A percentile compares a stretch with the other conserved stretches of the same genome.
phyloP scores from a whole-genome alignment of 2,329 filamentous ascomycete genomes.

The Lizonia empirigonia region DNA sequence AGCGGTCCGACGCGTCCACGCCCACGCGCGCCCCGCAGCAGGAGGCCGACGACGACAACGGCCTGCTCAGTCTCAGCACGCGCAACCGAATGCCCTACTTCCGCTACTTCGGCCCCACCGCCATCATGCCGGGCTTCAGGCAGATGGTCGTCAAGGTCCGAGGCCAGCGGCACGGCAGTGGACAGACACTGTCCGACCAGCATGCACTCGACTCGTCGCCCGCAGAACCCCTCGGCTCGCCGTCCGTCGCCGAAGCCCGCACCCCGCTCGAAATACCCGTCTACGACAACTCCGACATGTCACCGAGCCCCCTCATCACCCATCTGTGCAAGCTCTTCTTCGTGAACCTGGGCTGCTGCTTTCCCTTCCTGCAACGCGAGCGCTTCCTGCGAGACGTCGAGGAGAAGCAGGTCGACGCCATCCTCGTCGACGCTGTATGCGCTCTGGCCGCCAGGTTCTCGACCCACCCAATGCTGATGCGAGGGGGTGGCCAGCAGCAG shows the following conservation, averaged over 20 bases:
- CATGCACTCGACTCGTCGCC: conserved; percentile 44
- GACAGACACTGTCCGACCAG: conserved; percentile 61
- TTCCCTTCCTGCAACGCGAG: conserved; percentile 76
- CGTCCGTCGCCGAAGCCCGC: conserved; percentile 47
- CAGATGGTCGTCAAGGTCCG: conserved; percentile 85
- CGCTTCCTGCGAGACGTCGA: conserved; percentile 76
- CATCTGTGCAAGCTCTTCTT: conserved; percentile 83
- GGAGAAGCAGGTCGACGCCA: conserved; percentile 81
- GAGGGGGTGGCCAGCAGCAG: conserved; percentile 56
- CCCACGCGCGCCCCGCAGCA: conserved; percentile 25
- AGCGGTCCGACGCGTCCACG: conserved; percentile 30
- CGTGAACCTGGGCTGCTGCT: conserved; percentile 79
- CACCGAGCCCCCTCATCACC: conserved; percentile 76
- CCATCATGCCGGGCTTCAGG: conserved; percentile 89
- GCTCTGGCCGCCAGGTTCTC: conserved; percentile 83
- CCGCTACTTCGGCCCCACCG: conserved; percentile 86
- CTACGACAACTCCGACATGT: conserved; percentile 75
- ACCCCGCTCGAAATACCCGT: conserved; percentile 61
- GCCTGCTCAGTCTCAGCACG: conserved; percentile 52
- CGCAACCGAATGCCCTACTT: conserved; percentile 82
- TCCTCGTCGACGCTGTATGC: conserved; percentile 85
- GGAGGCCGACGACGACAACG: conserved; percentile 23
- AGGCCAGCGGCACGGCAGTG: conserved; percentile 65
- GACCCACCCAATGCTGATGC: conserved; percentile 58
- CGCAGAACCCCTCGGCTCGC: conserved; percentile 38